Evolutionary conservation across 768 basidiomycete genomes (phyloP).

Genomic region (Termitomyces sp.): DNA sequence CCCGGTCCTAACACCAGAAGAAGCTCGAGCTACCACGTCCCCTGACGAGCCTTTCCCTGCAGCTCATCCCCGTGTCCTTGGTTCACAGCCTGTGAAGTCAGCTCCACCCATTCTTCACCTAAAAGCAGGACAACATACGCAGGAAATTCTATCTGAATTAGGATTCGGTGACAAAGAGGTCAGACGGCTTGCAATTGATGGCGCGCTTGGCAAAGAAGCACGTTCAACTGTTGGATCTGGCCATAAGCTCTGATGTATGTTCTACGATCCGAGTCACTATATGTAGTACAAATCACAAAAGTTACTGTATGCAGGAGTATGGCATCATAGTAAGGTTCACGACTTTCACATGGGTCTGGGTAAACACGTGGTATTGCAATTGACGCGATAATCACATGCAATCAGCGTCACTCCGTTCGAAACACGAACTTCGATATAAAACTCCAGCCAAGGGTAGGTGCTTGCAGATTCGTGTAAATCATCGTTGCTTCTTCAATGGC

Average conservation of each 20-base stretch:
- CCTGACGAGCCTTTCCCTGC: constrained; percentile 37
- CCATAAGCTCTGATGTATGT: constrained; percentile 16
- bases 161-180: constrained; percentile 43
- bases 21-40: constrained; percentile 48
- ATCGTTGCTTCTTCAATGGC: constrained; percentile 19
- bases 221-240: constrained; percentile 14
- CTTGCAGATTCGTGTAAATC: neutral
- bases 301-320: too few species aligned
- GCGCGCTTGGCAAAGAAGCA: constrained; percentile 41
- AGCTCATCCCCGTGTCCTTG: constrained; percentile 48
- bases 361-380: constrained; percentile 5
- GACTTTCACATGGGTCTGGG: neutral
- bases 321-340: too few species aligned
- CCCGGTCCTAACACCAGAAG: constrained; percentile 62
- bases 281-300: neutral
- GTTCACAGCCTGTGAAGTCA: constrained; percentile 20
- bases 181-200: constrained; percentile 37
- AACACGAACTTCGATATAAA: too few species aligned
- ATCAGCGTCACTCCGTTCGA: neutral
- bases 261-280: neutral
- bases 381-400: constrained; percentile 5
- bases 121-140: constrained; percentile 51
- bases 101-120: constrained; percentile 21
- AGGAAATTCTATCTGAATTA: constrained; percentile 49
- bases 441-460: neutral